Conservation (phyloP, 257 asterid genomes). For the Solanum pimpinellifolium region DNA sequence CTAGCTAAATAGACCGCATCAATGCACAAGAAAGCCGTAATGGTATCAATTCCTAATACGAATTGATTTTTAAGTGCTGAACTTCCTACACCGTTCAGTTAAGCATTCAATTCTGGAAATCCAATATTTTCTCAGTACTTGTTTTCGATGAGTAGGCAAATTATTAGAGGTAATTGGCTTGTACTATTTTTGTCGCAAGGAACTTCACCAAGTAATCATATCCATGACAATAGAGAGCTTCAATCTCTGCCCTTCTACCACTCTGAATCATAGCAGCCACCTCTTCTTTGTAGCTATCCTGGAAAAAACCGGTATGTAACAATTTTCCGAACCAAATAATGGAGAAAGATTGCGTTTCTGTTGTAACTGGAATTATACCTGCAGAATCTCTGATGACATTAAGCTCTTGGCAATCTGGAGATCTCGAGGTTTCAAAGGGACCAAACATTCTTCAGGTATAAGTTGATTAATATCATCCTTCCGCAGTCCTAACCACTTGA, state of each 20-base stretch:
- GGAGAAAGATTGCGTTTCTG: not conserved
- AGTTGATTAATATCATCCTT: slow-evolving; percentile 64
- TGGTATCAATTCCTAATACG: too few species aligned
- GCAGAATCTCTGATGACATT: slow-evolving; percentile 51
- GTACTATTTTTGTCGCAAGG: slow-evolving; percentile 74
- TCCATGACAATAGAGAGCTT: slow-evolving; percentile 84
- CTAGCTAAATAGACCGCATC: too few species aligned
- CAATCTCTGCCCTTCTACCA: slow-evolving; percentile 73
- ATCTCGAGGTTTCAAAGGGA: slow-evolving; percentile 58
- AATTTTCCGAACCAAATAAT: not conserved
- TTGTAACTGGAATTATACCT: slow-evolving; percentile 22
- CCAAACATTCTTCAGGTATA: slow-evolving; percentile 61
- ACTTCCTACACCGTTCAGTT: not conserved
- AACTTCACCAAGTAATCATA: slow-evolving; percentile 60
- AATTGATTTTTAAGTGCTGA: not conserved
- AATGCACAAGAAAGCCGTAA: not conserved
- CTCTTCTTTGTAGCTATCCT: slow-evolving; percentile 85
- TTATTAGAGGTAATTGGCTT: slow-evolving; percentile 32
- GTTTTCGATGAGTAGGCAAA: too few species aligned
- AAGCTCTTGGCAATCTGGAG: slow-evolving; percentile 74
- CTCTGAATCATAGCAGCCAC: slow-evolving; percentile 52
- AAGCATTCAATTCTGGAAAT: not conserved
- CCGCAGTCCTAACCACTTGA: slow-evolving; percentile 87
- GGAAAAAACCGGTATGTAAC: not conserved
- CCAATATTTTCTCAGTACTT: not conserved